Evolutionary conservation across 441 rosid species (phyloP).

Genomic region (Populus hybrid): DNA sequence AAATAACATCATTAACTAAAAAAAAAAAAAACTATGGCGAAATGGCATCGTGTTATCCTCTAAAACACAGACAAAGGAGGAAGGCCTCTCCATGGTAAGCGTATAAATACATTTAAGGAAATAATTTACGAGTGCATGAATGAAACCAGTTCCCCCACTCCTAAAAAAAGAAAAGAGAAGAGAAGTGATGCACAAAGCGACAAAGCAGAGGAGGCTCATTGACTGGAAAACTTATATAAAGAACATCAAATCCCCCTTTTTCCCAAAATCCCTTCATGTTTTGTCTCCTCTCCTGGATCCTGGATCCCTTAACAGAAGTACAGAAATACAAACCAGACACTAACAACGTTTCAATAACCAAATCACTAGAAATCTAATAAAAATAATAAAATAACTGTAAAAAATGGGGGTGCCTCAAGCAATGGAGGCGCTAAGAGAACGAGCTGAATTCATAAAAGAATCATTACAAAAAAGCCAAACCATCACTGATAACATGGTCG

Average conservation of each 20-base stretch:
- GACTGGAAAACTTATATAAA: not conserved
- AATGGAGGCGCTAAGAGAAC: conserved; percentile 63
- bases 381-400: not conserved
- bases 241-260: not conserved
- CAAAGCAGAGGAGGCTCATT: not conserved
- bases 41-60: no score
- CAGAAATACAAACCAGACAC: not conserved
- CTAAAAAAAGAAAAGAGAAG: no score
- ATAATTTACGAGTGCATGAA: no score
- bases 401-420: conserved; percentile 63
- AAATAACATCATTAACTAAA: no score
- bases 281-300: conserved; percentile 19
- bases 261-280: conserved; percentile 25
- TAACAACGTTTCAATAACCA: not conserved
- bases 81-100: no score
- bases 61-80: no score
- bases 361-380: not conserved
- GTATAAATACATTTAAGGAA: no score
- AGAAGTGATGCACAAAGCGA: not conserved
- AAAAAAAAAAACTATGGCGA: no score
- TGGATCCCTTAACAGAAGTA: not conserved
- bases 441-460: conserved; percentile 60
- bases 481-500: conserved; percentile 83
- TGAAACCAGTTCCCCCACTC: no score
- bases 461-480: conserved; percentile 83